A percentile compares a stretch with the other conserved stretches of the same genome.
These are phyloP conservation scores for Akebia trifoliata DNA, from an alignment of 164 flowering plant genomes.

Conservation along the genomic window DNA sequence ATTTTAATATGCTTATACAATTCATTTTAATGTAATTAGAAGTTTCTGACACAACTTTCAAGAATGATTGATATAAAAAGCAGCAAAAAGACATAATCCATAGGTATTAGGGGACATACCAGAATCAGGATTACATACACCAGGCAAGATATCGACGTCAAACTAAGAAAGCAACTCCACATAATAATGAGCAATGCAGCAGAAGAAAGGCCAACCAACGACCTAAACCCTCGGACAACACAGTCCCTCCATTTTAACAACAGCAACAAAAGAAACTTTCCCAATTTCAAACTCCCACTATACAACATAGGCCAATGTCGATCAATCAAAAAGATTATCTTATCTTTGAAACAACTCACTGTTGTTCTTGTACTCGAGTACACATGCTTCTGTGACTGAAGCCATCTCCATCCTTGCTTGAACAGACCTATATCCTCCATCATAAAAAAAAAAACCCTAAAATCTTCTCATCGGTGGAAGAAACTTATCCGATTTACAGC, in stretches of 20 bases:
- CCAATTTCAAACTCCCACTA: slow-evolving; percentile 37
- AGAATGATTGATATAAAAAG: too few relatives aligned
- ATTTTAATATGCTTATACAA: too few relatives aligned
- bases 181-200: slow-evolving; percentile 75
- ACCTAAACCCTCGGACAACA: slow-evolving; percentile 47
- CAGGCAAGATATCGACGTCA: slow-evolving; percentile 80
- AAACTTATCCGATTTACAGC: not conserved
- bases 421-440: slow-evolving; percentile 82
- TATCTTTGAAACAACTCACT: slow-evolving; percentile 41
- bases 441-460: slow-evolving; percentile 5
- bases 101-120: slow-evolving; percentile 42
- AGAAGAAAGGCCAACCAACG: slow-evolving; percentile 55
- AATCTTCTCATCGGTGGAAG: not conserved
- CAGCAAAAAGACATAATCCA: too few relatives aligned
- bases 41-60: too few relatives aligned
- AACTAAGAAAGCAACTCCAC: slow-evolving; percentile 95
- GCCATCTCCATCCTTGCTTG: slow-evolving; percentile 84
- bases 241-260: slow-evolving; percentile 58
- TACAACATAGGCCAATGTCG: slow-evolving; percentile 84
- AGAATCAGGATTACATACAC: slow-evolving; percentile 66
- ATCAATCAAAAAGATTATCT: slow-evolving; percentile 40
- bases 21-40: too few relatives aligned
- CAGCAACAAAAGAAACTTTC: slow-evolving; percentile 31
- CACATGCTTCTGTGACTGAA: slow-evolving; percentile 54
- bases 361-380: slow-evolving; percentile 33